Base-by-base conservation (phyloP, 768 basidiomycete genomes). In the Pisolithus tinctorius region DNA sequence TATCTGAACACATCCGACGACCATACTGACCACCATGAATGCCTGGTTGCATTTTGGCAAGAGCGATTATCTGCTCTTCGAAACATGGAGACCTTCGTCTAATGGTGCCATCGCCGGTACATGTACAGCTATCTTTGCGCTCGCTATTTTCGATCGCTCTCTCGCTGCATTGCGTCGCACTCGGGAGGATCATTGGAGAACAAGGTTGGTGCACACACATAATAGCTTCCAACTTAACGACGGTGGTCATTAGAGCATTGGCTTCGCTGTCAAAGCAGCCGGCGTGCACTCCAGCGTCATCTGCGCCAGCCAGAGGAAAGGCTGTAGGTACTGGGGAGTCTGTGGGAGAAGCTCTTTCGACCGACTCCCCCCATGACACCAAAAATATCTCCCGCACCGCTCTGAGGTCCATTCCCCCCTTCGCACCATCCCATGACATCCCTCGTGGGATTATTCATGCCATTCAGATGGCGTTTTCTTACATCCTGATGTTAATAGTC, bases 401-500 rank as follows among this genome's bases (percentile, higher is more conserved):
- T 50, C 75, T 77, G 42, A 73, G 69, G 25, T 64, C 76, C 9
- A 70, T 59, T 7, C 58, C 82, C 1, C 86, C 88, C 0, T 94
- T 93, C 69, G 73, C 80, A 26, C 65, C 73, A 25, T 68, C 73
- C 16, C 81, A 86, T 55, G 93, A 94, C 64, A 58, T 88, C 6
- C 76, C 81, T 1, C 80, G 92, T 36, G 90, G 90, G 1, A 61
- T 77, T 2, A 58, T 90, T 39, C 80, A 83, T 55, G 78, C 78
- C 8, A 51, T 82, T 17, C 88, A 91, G 52, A 73, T 81, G 39
- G 65, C 81, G 20, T 59, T 93, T 20, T 70, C 69, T 25, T 94
- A 89, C 58, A 57, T 74, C 4, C 76, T 94, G 51, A 94, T 95
- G 92, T 66, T 92, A 63, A 81, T 79, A 8, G 75, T 88, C 59